Evolutionary conservation across 768 basidiomycete species (phyloP), one percentile per base, ranked within the genome.

Genomic region (Wakefieldia striispora): DNA sequence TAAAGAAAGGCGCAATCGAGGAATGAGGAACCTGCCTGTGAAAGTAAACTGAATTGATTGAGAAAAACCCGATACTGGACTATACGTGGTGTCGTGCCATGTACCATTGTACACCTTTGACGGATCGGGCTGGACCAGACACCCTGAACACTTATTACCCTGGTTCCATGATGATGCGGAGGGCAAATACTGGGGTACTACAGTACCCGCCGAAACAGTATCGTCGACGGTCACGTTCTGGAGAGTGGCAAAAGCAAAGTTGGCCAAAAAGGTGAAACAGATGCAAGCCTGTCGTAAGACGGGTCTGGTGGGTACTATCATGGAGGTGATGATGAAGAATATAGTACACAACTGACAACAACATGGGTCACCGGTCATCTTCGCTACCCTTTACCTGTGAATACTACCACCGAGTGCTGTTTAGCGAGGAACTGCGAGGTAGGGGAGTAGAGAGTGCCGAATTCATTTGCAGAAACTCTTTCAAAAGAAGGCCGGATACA

Each of bases 201-300:
- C 49, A 3, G 49, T 1, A 6, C 60, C 60, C 6, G 17, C 41
- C 24, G 36, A 16, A 14, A 42, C 51, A 2, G 60, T 45, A 35
- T 61, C 57, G 27, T 60, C 57, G 21, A 59, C 23, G n/a, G 57
- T 59, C 17, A 56, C 44, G n/a, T 59, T 59, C 35, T 53, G 53
- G 17, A 47, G 42, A 2, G 36, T 27, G 11, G 56, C 53, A 13
- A 49, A 34, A 31, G 51, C 31, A 3, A 40, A 29, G 16, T 20
- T 8, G n/a, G 27, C 10, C 17, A 55, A 49, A 14, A 55, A 14
- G 13, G 31, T 1, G 13, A 46, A 21, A 17, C 13, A 34, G 26
- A 47, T 17, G 19, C 14, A 41, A 6, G 16, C 3, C 6, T 10
- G 26, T 20, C 31, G 6, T 6, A 38, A 37, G 8, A 36, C 11